phyloP scores from a whole-genome alignment of 1,139 yeast species.

The Wickerhamiella infanticola region DNA sequence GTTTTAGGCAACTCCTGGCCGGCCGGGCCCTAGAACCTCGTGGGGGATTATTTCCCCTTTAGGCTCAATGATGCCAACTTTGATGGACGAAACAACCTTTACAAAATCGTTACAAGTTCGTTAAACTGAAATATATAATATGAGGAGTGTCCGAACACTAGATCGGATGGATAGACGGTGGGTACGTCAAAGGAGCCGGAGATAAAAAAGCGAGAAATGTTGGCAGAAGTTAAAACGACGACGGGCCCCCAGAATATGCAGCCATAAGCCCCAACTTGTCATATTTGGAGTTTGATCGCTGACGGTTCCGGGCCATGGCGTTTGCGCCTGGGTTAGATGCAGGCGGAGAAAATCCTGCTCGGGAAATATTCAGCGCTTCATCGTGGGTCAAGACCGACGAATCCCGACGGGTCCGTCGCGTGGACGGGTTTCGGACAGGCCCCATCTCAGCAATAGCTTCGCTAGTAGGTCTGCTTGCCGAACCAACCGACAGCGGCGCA shows the following conservation, averaged over 20 bases:
- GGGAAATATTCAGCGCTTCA: slow-evolving; percentile 25
- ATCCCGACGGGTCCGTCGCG: slow-evolving; percentile 10
- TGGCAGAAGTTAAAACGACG: slow-evolving; percentile 16
- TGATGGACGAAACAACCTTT: too few relatives aligned
- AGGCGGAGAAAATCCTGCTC: slow-evolving; percentile 16
- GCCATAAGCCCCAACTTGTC: slow-evolving; percentile 24
- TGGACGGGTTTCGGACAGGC: not conserved
- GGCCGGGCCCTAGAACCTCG: too few relatives aligned
- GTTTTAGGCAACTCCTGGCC: too few relatives aligned
- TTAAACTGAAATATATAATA: too few relatives aligned
- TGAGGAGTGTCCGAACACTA: too few relatives aligned
- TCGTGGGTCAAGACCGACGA: slow-evolving; percentile 20
- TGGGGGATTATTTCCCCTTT: too few relatives aligned
- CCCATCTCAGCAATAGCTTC: not conserved
- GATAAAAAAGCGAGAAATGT: not conserved
- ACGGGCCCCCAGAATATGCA: slow-evolving; percentile 23
- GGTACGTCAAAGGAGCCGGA: too few relatives aligned
- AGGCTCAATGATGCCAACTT: too few relatives aligned
- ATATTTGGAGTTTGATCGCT: slow-evolving; percentile 13
- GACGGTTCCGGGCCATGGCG: slow-evolving; percentile 7
- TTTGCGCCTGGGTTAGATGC: slow-evolving; percentile 2
- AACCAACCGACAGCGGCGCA: not conserved
- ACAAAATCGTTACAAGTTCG: too few relatives aligned
- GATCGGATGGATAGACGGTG: too few relatives aligned
- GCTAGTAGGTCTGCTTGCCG: not conserved